Evolutionary conservation across 495 filamentous ascomycete genomes (phyloP).

Genomic region (Podospora bellae-mahoneyi): DNA sequence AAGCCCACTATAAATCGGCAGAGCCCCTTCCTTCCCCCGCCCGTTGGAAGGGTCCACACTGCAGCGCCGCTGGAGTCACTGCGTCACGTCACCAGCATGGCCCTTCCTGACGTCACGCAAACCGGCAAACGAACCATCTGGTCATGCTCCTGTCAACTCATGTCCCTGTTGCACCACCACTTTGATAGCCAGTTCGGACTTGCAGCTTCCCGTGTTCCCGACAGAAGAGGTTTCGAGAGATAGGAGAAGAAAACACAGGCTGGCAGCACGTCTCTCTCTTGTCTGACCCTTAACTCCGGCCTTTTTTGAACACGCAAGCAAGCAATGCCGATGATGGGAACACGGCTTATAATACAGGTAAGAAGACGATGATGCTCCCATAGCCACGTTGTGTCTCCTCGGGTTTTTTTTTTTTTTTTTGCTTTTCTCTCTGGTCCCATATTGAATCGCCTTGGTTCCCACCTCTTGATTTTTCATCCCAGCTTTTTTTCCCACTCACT

Average conservation of each 20-base stretch:
- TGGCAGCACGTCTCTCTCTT: not conserved
- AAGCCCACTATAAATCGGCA: not conserved
- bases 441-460: not conserved
- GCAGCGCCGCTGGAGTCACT: not conserved
- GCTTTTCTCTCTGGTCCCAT: not conserved
- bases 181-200: not conserved
- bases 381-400: not conserved
- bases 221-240: not conserved
- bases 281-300: not conserved
- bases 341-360: not conserved
- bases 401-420: not conserved
- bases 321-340: not conserved
- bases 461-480: not conserved
- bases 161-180: not conserved
- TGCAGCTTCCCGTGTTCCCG: not conserved
- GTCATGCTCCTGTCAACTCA: not conserved
- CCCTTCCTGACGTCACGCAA: not conserved
- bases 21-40: not conserved
- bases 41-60: not conserved
- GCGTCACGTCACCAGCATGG: not conserved
- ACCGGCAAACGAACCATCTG: not conserved
- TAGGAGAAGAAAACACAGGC: slow-evolving; percentile 6
- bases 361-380: not conserved
- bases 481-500: not conserved
- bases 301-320: not conserved